Evolutionary conservation across 352 stramenopile species (phyloP).

Genomic region (Phytophthora meadii): DNA sequence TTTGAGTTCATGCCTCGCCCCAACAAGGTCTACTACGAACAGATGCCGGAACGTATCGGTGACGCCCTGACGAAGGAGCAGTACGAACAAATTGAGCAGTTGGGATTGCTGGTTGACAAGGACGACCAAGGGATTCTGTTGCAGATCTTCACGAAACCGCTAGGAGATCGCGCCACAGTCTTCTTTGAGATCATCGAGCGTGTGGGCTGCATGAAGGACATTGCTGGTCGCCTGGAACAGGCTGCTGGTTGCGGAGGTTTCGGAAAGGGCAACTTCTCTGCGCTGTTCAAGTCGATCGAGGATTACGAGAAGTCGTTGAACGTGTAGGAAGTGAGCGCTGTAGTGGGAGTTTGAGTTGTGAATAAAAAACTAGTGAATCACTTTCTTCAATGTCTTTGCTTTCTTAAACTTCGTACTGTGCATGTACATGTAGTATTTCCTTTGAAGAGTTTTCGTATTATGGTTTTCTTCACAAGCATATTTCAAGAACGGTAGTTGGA

Average conservation of each 20-base stretch:
- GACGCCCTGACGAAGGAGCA: conserved; percentile 83
- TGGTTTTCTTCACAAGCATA: no score
- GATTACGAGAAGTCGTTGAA: conserved; percentile 89
- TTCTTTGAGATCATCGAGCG: conserved; percentile 95
- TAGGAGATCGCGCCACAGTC: conserved; percentile 86
- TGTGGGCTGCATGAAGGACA: conserved; percentile 87
- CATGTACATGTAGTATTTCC: no score
- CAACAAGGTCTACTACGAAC: conserved; percentile 91
- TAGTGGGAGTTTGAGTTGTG: neutral
- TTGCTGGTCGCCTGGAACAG: conserved; percentile 78
- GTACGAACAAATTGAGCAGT: conserved; percentile 92
- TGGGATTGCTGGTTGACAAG: conserved; percentile 94
- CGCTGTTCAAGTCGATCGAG: conserved; percentile 94
- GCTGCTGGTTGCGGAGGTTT: conserved; percentile 88
- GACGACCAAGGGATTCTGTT: conserved; percentile 95
- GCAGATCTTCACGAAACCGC: conserved; percentile 93
- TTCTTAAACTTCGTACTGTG: no score
- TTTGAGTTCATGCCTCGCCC: conserved; percentile 91
- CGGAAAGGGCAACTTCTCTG: conserved; percentile 93
- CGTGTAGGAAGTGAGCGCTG: conserved; percentile 46
- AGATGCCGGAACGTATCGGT: conserved; percentile 84
- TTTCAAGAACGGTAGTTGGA: neutral
- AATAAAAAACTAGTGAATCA: conserved; percentile 4
- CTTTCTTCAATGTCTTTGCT: neutral
- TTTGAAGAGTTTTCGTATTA: no score